Evolutionary conservation across 192 early-diverging fungal species (phyloP).

Genomic region (Bifiguratus adelaidae): DNA sequence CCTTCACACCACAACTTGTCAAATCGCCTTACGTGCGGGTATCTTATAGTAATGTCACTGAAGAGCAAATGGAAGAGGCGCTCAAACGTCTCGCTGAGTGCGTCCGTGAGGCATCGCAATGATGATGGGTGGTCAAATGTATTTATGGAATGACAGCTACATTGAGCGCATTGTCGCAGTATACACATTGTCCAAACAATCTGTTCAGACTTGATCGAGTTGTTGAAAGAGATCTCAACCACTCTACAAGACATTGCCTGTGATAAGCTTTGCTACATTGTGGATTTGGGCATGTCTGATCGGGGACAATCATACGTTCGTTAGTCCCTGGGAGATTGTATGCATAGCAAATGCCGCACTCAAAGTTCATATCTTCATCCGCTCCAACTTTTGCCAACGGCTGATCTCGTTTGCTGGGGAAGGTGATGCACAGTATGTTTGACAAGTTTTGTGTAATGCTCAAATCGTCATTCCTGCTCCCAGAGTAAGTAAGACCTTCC

Average conservation of each 20-base stretch:
- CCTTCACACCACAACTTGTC: slow-evolving; percentile 23
- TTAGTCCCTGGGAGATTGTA: too few relatives aligned
- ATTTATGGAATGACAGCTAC: too few relatives aligned
- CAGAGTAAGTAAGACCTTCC: neutral
- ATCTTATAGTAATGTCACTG: slow-evolving; percentile 55
- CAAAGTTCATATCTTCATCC: slow-evolving; percentile 2
- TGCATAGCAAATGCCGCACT: slow-evolving; percentile 17
- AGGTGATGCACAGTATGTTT: neutral
- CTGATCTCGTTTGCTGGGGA: neutral
- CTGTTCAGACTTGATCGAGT: too few relatives aligned
- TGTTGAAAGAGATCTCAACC: too few relatives aligned
- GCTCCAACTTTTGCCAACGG: neutral
- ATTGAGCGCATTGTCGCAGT: too few relatives aligned
- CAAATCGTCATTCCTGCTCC: neutral
- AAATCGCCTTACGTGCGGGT: slow-evolving; percentile 51
- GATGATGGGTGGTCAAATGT: too few relatives aligned
- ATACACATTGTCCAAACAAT: too few relatives aligned
- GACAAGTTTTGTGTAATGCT: neutral
- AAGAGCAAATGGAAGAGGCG: slow-evolving; percentile 49
- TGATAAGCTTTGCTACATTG: too few relatives aligned
- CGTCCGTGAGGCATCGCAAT: too few relatives aligned
- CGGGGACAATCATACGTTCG: too few relatives aligned
- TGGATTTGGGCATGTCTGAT: too few relatives aligned
- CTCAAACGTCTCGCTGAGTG: slow-evolving; percentile 45
- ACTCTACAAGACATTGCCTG: too few relatives aligned